Percentiles rank a stretch among this genome's conserved stretches.
phyloP scores from a whole-genome alignment of 2,329 filamentous ascomycete species.

The Cladosporium colombiae region DNA sequence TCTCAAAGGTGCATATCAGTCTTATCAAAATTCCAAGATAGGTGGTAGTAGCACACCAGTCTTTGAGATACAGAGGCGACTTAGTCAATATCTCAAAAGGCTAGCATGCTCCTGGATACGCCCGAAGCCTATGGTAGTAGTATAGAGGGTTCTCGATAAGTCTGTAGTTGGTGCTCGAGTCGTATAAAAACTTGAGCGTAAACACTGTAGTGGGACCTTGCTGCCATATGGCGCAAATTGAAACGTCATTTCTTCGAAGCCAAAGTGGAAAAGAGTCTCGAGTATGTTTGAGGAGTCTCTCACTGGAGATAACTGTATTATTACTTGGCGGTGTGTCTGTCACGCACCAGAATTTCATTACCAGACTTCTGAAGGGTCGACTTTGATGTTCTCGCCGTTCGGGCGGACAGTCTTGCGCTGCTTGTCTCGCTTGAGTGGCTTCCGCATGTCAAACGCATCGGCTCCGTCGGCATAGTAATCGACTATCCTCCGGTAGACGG shows the following conservation, averaged over 20 bases:
- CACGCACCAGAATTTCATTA: slow-evolving; percentile 47
- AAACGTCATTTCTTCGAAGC: not conserved
- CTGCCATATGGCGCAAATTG: no score
- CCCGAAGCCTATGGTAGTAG: no score
- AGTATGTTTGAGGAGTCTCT: not conserved
- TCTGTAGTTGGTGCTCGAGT: no score
- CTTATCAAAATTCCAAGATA: no score
- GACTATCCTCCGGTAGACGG: slow-evolving; percentile 82
- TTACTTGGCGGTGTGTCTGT: not conserved
- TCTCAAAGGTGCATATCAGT: no score
- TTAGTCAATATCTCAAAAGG: no score
- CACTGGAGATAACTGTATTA: not conserved
- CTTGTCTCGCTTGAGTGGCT: slow-evolving; percentile 79
- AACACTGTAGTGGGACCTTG: no score
- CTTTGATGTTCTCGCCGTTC: slow-evolving; percentile 75
- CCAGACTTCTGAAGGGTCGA: slow-evolving; percentile 85
- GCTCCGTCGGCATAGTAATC: slow-evolving; percentile 95
- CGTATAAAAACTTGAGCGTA: no score
- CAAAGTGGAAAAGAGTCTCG: not conserved
- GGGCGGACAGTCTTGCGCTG: slow-evolving; percentile 73
- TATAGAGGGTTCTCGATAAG: no score
- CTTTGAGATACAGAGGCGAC: no score
- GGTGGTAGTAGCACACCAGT: no score
- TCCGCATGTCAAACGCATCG: slow-evolving; percentile 97
- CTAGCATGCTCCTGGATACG: no score